A percentile compares a stretch with the other conserved stretches of the same genome.
Evolutionary conservation across 192 early-diverging fungal species (phyloP).

Genomic region (Rhizophagus clarus): DNA sequence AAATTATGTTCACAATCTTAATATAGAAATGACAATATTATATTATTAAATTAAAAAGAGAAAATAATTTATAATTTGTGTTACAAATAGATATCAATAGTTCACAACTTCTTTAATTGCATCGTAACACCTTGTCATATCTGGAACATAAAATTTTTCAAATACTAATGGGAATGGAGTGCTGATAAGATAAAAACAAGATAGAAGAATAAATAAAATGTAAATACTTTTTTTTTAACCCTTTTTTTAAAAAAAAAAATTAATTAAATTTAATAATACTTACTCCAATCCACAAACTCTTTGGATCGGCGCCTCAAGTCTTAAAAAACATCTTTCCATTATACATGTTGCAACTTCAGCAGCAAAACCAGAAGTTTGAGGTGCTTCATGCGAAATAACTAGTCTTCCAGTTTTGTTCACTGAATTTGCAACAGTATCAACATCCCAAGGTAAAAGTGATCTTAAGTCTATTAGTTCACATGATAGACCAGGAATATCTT

Average conservation of each 20-base stretch:
- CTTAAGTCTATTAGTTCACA: conserved; percentile 94
- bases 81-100: conserved; percentile 56
- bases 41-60: background rate
- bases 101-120: conserved; percentile 81
- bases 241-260: background rate
- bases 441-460: conserved; percentile 90
- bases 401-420: conserved; percentile 94
- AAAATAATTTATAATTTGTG: background rate
- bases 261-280: background rate
- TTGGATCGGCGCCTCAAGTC: conserved; percentile 88
- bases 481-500: conserved; percentile 80
- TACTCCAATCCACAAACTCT: conserved; percentile 83
- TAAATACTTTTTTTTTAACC: background rate
- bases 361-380: conserved; percentile 85
- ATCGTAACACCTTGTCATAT: conserved; percentile 80
- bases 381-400: conserved; percentile 93
- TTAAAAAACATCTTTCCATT: conserved; percentile 90
- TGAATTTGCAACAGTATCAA: conserved; percentile 84
- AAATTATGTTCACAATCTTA: background rate
- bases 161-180: conserved; percentile 91
- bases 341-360: conserved; percentile 88
- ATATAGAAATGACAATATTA: background rate
- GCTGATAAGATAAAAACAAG: conserved; percentile 36
- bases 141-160: conserved; percentile 94
- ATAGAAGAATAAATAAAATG: background rate